Evolutionary conservation across 768 basidiomycete genomes (phyloP).

Genomic region (Xerocomus potaroensis): DNA sequence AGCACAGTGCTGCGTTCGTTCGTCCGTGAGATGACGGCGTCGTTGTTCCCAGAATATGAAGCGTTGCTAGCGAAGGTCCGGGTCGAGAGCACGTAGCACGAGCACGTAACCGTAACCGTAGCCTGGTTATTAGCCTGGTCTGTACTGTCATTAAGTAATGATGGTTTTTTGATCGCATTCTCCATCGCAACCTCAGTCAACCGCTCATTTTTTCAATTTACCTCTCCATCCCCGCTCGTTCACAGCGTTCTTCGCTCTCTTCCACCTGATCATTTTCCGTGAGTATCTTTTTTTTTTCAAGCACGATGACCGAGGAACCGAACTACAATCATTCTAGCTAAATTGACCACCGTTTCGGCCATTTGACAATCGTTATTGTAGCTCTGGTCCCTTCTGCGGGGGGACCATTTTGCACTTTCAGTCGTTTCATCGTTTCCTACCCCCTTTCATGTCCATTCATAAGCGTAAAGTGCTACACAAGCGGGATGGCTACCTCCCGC

Average conservation of each 20-base stretch:
- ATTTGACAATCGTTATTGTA: neutral
- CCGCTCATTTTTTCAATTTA: neutral
- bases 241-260: constrained; percentile 4
- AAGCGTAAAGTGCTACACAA: constrained; percentile 7
- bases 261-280: constrained; percentile 4
- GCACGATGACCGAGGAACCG: constrained; percentile 18
- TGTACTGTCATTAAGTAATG: neutral
- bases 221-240: constrained; percentile 1
- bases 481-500: constrained; percentile 12
- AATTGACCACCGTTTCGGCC: neutral
- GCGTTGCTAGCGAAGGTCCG: constrained; percentile 12
- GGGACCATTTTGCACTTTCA: constrained; percentile 16
- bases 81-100: too few relatives aligned
- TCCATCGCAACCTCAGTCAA: constrained; percentile 14
- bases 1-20: constrained; percentile 19
- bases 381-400: constrained; percentile 21
- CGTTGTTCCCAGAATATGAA: constrained; percentile 27
- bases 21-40: constrained; percentile 21
- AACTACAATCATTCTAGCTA: constrained; percentile 2
- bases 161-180: neutral
- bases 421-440: constrained; percentile 4
- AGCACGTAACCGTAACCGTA: too few relatives aligned
- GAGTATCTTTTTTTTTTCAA: neutral
- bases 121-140: too few relatives aligned
- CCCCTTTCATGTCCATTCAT: constrained; percentile 15